A percentile compares a stretch with the other conserved stretches of the same genome.
Evolutionary conservation across 805 yeast species (phyloP).

Genomic region (Saccharomyces paradoxus): DNA sequence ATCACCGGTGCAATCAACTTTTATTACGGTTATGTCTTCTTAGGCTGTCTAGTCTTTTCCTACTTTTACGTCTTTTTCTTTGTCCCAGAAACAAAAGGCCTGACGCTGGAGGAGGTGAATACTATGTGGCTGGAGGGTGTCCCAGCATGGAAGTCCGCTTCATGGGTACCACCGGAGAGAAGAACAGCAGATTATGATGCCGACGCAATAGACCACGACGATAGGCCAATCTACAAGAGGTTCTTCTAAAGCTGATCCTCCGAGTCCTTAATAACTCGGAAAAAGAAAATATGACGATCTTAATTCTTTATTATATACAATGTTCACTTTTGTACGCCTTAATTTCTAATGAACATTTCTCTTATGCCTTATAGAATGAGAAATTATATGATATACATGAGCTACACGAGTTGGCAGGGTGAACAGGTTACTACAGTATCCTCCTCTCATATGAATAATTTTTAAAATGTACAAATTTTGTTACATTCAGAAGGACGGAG

Average conservation of each 20-base stretch:
- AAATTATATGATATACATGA: no score
- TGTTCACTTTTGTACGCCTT: neutral
- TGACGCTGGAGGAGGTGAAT: slow-evolving; percentile 68
- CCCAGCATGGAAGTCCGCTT: slow-evolving; percentile 36
- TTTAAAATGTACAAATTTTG: no score
- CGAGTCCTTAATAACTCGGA: neutral
- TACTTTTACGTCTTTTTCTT: slow-evolving; percentile 58
- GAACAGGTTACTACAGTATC: no score
- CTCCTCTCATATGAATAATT: no score
- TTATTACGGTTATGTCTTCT: slow-evolving; percentile 52
- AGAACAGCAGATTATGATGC: slow-evolving; percentile 15
- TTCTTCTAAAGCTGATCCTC: neutral
- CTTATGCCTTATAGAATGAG: neutral
- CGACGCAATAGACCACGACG: slow-evolving; percentile 12
- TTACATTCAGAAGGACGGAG: no score
- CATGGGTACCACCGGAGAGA: slow-evolving; percentile 41
- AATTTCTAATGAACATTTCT: neutral
- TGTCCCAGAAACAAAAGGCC: slow-evolving; percentile 68
- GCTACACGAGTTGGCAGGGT: no score
- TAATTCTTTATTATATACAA: neutral
- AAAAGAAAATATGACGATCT: neutral
- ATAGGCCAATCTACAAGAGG: slow-evolving; percentile 14
- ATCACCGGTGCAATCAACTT: slow-evolving; percentile 54
- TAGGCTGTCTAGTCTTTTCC: slow-evolving; percentile 45
- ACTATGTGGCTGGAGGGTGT: slow-evolving; percentile 40